Evolutionary conservation across 306 rosid genomes (phyloP), one percentile per base, ranked within the genome.

Genomic region (Vicia sativa): DNA sequence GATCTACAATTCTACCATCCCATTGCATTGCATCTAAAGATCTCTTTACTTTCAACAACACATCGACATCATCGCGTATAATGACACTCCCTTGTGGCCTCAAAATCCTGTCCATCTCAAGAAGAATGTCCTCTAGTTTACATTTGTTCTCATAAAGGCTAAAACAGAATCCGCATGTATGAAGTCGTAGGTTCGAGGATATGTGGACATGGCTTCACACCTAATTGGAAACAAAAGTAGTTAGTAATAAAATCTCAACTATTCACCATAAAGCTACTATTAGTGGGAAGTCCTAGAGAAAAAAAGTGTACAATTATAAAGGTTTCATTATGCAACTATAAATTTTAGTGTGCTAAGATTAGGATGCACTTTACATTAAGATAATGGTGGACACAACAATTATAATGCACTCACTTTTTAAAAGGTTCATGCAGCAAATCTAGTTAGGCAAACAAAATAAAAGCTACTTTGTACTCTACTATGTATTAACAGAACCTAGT

Each of bases 131-230:
- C 75, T 84, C 92, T 74, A 81, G 71, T 12, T 83, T 78, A 59
- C 99, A 95, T 52, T 97, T 93, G 88, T 72, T 68, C 55, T 87
- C 79, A 54, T 86, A 89, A 74, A 92, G 89, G 77, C 72, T 87
- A 14, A 92, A 73, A 92, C 65, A 19, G 90, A 83, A 69, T 85
- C 95, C 3, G 90, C 95, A 39, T 93, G 99, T 67, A 93, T 85
- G 84, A 93, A 93, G 81, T 93, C 99, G 16, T 93, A 88, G 14
- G 99, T 88, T 79, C 95, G 53, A 15, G 99, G 96, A 37, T 90
- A 93, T 4, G 96, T 93, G 9, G 99, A 90, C 96, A 90, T 90
- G 26, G 99, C 96, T 80, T 93, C 99, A 62, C 99, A 90, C 96
- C 96, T 92, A 74, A 53, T 12, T 57, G 7, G 9, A 46, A 42